Base-by-base conservation (phyloP, 805 yeast genomes). In the Jamesozyma spencerorum region DNA sequence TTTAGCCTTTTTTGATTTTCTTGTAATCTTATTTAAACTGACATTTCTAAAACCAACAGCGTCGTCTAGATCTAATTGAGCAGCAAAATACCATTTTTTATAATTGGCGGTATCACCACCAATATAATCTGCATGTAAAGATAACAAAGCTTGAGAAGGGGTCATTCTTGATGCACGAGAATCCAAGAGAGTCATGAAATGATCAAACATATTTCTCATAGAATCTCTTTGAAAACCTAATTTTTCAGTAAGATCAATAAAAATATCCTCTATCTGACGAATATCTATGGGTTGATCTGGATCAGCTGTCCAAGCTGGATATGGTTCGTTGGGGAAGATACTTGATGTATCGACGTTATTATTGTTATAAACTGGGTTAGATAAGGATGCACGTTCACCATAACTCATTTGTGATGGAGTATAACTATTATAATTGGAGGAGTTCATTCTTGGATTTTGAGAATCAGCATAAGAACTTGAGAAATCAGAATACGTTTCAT, bases 261-360 rank as follows among this genome's bases (percentile, higher is more conserved):
- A 84, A 29, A 82, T 77, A 67, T 84, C 92, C 67, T 84, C 92
- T 58, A 84, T 81, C 60, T 83, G 87, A 63, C 82, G 88, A 39
- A 84, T 73, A 39, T 83, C 70, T 42, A 82, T 79, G 11, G 92
- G 92, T 22, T 87, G 85, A 61, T 82, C 87, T 43, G 84, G 88
- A 64, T 92, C 97, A 38, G 94, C 94, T 26, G 95, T 84, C 97
- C 97, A 92, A 37, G 97, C 97, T 36, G 98, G 98, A 63, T 90
- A 92, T 24, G 98, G 98, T 63, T 92, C 92, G 26, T 85, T 76
- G 55, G 92, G 71, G 66, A 81, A 52, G 6, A 39, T n/a, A n/a
- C 15, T 28, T 2, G 34, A 11, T 13, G 19, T 14, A 18, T 34
- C 36, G 6, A 22, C 10, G 26, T 22, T 22, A 8, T 33, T 32